A percentile compares a stretch with the other conserved stretches of the same genome.
These are phyloP conservation scores for Periconia sp. DNA, from an alignment of 2,329 filamentous ascomycete genomes.

Conservation along the genomic window DNA sequence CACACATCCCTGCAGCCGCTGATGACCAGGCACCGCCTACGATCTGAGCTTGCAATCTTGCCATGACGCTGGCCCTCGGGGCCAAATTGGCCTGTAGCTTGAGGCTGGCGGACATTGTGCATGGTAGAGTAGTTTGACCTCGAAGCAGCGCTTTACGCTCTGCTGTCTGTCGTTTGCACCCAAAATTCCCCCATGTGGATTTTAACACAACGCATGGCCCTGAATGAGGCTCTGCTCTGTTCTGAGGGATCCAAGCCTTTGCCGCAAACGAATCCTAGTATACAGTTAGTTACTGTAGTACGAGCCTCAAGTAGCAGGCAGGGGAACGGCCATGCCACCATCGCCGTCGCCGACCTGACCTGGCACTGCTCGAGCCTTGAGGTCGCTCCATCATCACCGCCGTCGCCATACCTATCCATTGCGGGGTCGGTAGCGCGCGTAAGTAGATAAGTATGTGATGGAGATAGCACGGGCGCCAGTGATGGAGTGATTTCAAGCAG, in stretches of 20 bases:
- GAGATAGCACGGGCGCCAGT: background rate
- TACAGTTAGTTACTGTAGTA: no score
- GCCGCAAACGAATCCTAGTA: background rate
- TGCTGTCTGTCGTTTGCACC: background rate
- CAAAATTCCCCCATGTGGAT: background rate
- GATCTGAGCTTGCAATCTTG: slow-evolving; percentile 16
- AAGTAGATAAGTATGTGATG: no score
- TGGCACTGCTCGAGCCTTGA: background rate
- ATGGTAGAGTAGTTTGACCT: slow-evolving; percentile 20
- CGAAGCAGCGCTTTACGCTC: slow-evolving; percentile 4
- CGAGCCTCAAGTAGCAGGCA: background rate
- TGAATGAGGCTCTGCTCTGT: background rate
- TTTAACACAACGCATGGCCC: background rate
- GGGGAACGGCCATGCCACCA: background rate
- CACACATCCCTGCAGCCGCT: slow-evolving; percentile 30
- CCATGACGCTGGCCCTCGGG: slow-evolving; percentile 17
- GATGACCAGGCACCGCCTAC: slow-evolving; percentile 20
- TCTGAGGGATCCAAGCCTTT: background rate
- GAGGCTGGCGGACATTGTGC: slow-evolving; percentile 21
- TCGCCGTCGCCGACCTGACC: background rate
- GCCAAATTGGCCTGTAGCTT: slow-evolving; percentile 24
- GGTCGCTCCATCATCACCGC: background rate
- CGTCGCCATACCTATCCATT: background rate
- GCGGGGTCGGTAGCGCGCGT: background rate
- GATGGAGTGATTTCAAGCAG: no score